Conservation (phyloP, 2,329 filamentous ascomycete genomes). For the Ophiostoma piceae region DNA sequence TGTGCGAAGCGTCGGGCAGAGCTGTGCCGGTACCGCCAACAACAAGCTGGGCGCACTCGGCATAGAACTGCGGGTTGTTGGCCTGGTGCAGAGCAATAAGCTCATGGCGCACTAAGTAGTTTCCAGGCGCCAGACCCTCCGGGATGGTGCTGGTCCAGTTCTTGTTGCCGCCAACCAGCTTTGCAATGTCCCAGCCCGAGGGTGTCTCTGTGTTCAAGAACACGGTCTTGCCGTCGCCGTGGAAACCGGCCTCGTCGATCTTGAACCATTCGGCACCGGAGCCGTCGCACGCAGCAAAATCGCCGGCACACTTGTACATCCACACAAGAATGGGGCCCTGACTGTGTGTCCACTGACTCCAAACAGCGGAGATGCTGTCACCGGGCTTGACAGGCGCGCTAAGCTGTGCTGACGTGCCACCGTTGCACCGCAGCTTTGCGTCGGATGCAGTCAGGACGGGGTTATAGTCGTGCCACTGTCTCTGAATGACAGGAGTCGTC, state of each 20-base stretch:
- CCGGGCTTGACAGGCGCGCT: constrained; percentile 45
- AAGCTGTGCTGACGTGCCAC: constrained; percentile 44
- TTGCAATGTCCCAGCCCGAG: constrained; percentile 31
- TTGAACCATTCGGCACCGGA: constrained; percentile 54
- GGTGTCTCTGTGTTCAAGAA: constrained; percentile 31
- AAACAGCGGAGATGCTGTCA: constrained; percentile 44
- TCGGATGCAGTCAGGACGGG: constrained; percentile 47
- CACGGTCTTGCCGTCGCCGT: constrained; percentile 29
- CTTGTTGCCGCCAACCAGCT: constrained; percentile 32
- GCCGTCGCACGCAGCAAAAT: constrained; percentile 47
- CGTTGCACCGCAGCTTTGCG: constrained; percentile 51
- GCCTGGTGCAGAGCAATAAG: constrained; percentile 52
- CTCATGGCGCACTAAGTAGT: constrained; percentile 55
- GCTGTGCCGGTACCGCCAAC: constrained; percentile 38
- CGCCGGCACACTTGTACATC: constrained; percentile 48
- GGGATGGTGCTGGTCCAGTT: constrained; percentile 50
- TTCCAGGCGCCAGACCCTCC: constrained; percentile 44
- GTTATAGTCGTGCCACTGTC: constrained; percentile 55
- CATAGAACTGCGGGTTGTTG: constrained; percentile 49
- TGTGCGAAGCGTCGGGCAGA: constrained; percentile 29
- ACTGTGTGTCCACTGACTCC: constrained; percentile 54
- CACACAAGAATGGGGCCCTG: constrained; percentile 57
- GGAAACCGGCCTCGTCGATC: constrained; percentile 47
- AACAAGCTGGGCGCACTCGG: constrained; percentile 49
- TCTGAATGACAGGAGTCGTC: constrained; percentile 48